Evolutionary conservation across 805 yeast genomes (phyloP).

Genomic region (Starmerella vitae): DNA sequence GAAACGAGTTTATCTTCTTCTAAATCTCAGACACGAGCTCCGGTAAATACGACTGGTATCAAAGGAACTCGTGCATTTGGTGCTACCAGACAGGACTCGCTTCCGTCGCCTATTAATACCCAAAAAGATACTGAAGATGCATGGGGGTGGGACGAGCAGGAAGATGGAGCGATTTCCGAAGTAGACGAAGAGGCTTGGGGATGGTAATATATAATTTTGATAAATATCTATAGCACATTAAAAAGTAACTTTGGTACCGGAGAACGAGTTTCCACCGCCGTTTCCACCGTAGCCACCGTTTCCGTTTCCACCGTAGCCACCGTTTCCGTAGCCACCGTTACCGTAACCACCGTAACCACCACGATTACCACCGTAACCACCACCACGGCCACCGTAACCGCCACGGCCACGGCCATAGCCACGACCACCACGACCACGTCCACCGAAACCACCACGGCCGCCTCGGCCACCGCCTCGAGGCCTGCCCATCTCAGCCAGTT

Average conservation of each 20-base stretch:
- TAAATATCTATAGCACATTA: not conserved
- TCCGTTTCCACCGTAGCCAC: constrained; percentile 3
- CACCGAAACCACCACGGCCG: constrained; percentile 29
- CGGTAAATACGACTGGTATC: too few relatives aligned
- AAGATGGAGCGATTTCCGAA: constrained; percentile 21
- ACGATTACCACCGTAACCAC: constrained; percentile 7
- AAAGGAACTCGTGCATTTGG: too few relatives aligned
- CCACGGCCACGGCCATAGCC: constrained; percentile 10
- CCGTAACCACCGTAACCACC: constrained; percentile 2
- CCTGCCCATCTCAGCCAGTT: constrained; percentile 60
- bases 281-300: constrained; percentile 2
- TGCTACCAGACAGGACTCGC: too few relatives aligned
- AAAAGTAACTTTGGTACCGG: constrained; percentile 1
- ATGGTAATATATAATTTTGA: constrained; percentile 4
- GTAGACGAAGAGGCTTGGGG: constrained; percentile 16
- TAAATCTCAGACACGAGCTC: too few relatives aligned
- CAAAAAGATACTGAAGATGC: constrained; percentile 3
- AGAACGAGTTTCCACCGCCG: not conserved
- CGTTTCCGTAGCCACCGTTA: constrained; percentile 3
- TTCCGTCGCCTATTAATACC: constrained; percentile 15
- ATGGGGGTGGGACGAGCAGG: constrained; percentile 4
- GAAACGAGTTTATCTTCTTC: too few relatives aligned
- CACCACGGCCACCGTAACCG: constrained; percentile 9
- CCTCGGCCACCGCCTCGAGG: constrained; percentile 56
- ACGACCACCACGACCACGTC: constrained; percentile 13